Percentiles rank a stretch among this genome's conserved stretches.
Evolutionary conservation across 768 basidiomycete genomes (phyloP).

Genomic region (Leccinellum luteum): DNA sequence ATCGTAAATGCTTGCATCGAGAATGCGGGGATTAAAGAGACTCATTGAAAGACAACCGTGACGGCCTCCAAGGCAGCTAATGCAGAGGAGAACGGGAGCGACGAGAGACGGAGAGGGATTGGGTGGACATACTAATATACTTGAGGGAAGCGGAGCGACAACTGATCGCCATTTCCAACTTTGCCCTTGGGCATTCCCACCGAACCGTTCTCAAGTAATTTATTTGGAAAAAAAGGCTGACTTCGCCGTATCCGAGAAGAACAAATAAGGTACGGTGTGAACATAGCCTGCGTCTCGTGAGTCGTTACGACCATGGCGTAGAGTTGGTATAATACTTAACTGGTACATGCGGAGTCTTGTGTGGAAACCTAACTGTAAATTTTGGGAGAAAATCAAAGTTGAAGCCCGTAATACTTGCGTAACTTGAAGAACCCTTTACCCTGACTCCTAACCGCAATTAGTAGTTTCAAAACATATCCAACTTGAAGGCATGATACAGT

Average conservation of each 20-base stretch:
- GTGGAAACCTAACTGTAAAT: too few species aligned
- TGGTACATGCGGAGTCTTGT: too few species aligned
- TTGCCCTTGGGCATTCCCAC: background rate
- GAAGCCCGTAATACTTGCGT: too few species aligned
- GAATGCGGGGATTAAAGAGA: slow-evolving; percentile 73
- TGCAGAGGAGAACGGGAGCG: background rate
- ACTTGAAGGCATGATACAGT: too few species aligned
- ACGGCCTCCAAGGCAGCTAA: background rate
- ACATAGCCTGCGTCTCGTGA: background rate
- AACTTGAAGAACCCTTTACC: too few species aligned
- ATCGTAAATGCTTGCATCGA: slow-evolving; percentile 74
- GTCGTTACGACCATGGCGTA: background rate
- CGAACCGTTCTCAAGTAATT: background rate
- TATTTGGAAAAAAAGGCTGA: slow-evolving; percentile 2
- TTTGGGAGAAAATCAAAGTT: background rate
- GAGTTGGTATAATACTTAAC: background rate
- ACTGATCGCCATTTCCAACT: slow-evolving; percentile 5
- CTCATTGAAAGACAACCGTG: too few species aligned
- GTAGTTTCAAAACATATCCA: too few species aligned
- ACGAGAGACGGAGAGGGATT: background rate
- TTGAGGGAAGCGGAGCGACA: too few species aligned
- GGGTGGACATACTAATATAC: too few species aligned
- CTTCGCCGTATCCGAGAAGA: background rate
- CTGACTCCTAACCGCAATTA: too few species aligned
- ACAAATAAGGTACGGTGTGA: background rate